These are phyloP conservation scores for Psilocybe subaeruginosa DNA, from an alignment of 768 basidiomycete species.

Conservation along the genomic window DNA sequence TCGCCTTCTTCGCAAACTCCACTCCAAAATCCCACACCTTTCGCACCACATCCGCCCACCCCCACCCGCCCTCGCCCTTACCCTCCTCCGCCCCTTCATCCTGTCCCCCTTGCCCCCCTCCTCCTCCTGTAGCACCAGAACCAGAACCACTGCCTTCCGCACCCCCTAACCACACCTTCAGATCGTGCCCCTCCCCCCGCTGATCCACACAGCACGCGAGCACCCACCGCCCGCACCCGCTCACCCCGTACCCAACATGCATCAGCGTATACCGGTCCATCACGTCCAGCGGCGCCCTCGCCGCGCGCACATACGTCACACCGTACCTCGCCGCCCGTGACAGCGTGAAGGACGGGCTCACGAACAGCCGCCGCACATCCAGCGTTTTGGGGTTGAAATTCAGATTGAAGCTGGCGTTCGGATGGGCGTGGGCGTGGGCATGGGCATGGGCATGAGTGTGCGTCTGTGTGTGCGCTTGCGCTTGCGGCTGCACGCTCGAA, in stretches of 20 bases:
- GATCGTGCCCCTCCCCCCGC: slow-evolving; percentile 73
- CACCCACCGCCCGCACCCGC: slow-evolving; percentile 75
- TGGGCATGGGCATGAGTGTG: neutral
- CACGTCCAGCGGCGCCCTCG: slow-evolving; percentile 44
- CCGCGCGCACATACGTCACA: slow-evolving; percentile 39
- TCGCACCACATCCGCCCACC: slow-evolving; percentile 50
- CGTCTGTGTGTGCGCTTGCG: neutral
- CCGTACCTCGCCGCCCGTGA: slow-evolving; percentile 48
- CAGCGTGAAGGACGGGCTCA: slow-evolving; percentile 68
- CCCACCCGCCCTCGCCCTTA: slow-evolving; percentile 29
- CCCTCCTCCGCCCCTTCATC: neutral
- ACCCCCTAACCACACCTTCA: slow-evolving; percentile 64
- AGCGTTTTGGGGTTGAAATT: slow-evolving; percentile 6
- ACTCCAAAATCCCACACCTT: slow-evolving; percentile 75
- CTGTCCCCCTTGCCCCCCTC: neutral
- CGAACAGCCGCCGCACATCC: slow-evolving; percentile 52
- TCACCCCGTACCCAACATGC: slow-evolving; percentile 76
- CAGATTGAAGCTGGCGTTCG: too few relatives aligned
- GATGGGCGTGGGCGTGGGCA: slow-evolving; percentile 13
- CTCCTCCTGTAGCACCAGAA: slow-evolving; percentile 24
- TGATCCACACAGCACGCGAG: slow-evolving; percentile 77
- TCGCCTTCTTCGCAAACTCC: slow-evolving; percentile 62
- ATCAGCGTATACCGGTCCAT: slow-evolving; percentile 56
- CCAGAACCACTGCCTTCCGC: slow-evolving; percentile 7
- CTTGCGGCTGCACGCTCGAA: slow-evolving; percentile 36